Evolutionary conservation across 2,329 filamentous ascomycete species (phyloP).

Genomic region (Beauveria varroae): DNA sequence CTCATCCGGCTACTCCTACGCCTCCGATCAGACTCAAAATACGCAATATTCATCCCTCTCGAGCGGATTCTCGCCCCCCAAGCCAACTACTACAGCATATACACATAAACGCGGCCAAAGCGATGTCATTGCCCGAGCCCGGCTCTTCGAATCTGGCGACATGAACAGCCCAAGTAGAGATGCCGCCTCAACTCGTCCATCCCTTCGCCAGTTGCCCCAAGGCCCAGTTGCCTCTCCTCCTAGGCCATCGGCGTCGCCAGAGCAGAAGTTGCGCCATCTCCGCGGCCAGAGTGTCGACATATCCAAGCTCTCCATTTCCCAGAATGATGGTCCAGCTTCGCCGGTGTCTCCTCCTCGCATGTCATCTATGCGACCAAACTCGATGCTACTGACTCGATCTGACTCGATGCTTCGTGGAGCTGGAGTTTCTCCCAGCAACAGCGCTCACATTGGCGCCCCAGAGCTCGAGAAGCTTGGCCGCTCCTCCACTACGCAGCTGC

Average conservation of each 20-base stretch:
- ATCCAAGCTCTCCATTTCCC: constrained; percentile 43
- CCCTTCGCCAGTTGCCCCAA: constrained; percentile 67
- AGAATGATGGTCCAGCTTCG: constrained; percentile 33
- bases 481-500: constrained; percentile 83
- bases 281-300: constrained; percentile 61
- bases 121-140: constrained; percentile 53
- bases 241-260: constrained; percentile 29
- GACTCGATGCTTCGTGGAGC: constrained; percentile 40
- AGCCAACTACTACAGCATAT: constrained; percentile 20
- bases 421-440: constrained; percentile 27
- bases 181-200: constrained; percentile 64
- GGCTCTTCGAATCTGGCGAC: constrained; percentile 37
- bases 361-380: constrained; percentile 45
- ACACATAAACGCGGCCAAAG: constrained; percentile 69
- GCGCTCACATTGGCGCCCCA: constrained; percentile 49
- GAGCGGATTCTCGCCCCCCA: constrained; percentile 39
- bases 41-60: constrained; percentile 66
- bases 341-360: constrained; percentile 36
- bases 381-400: constrained; percentile 52
- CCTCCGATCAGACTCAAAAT: constrained; percentile 49
- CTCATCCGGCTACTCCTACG: constrained; percentile 59
- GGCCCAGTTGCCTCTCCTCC: constrained; percentile 42
- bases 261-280: constrained; percentile 18
- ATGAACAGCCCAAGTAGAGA: constrained; percentile 34
- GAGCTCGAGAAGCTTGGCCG: constrained; percentile 78